Evolutionary conservation across 1,284 basidiomycete species (phyloP), one percentile per base, ranked within the genome.

Genomic region (Sparassis latifolia): DNA sequence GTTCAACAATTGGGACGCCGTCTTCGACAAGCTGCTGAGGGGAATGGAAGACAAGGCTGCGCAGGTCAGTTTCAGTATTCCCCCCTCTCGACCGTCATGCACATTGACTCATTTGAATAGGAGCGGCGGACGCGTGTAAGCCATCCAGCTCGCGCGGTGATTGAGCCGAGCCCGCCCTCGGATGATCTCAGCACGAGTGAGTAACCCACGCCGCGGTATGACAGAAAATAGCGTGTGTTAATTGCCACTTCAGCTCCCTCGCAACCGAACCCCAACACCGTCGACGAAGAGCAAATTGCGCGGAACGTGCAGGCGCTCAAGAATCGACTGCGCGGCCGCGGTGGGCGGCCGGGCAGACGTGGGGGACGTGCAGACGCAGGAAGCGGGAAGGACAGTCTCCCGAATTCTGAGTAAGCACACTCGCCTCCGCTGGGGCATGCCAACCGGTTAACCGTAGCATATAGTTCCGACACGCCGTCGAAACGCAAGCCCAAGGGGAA

Each of bases 261-360:
- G 1, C 72, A 80, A 55, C 73, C 76, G 10, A 67, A 74, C n/a
- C 79, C 82, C 44, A 63, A 68, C 2, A 70, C 78, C n/a, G 74
- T 79, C 44, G 90, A 94, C 56, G 90, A 90, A 49, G 85, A 95
- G 62, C 85, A 92, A 61, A 97, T 98, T 58, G 86, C 94, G 7
- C 80, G 89, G 60, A 97, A 95, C 62, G 89, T 97, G 2, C 87
- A 94, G 62, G 92, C 91, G 0, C 75, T 98, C 49, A 97, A 95
- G 66, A 86, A 80, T 49, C 79, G 92, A 38, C 71, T 96, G 44
- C 81, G 86, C 49, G 84, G 83, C 12, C 74, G 83, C 51, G 84
- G 84, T 0, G 80, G 77, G 20, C 73, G 75, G 58, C 77, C 77
- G 52, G 77, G 74, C 42, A 80, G 77, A 55, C 71, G 80, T 63